A percentile compares a stretch with the other conserved stretches of the same genome.
These are phyloP conservation scores for Kwoniella europaea DNA, from an alignment of 768 basidiomycete genomes.

Conservation along the genomic window DNA sequence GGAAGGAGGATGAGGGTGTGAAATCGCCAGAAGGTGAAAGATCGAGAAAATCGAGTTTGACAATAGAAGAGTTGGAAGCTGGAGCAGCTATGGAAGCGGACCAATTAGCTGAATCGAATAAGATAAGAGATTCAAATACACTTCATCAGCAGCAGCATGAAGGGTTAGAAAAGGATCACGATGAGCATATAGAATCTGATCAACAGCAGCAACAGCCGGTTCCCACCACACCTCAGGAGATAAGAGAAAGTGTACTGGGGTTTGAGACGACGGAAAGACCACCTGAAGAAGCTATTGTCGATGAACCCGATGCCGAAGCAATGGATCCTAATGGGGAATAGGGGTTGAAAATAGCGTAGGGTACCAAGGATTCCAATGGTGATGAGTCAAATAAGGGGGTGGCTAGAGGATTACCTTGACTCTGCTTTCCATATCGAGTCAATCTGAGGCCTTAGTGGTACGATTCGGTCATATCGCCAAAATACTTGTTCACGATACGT, in stretches of 20 bases:
- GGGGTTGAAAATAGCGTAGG: no score
- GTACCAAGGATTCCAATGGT: no score
- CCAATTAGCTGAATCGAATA: neutral
- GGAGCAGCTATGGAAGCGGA: conserved; percentile 41
- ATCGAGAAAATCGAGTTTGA: conserved; percentile 40
- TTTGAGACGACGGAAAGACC: conserved; percentile 27
- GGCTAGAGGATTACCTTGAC: no score
- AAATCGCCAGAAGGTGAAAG: conserved; percentile 7
- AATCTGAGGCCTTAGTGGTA: no score
- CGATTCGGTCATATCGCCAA: no score
- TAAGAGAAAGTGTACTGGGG: conserved; percentile 22
- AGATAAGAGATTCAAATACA: neutral
- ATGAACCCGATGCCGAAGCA: conserved; percentile 25
- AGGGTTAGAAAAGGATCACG: neutral
- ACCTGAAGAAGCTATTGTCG: conserved; percentile 30
- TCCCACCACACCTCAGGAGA: neutral
- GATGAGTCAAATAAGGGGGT: no score
- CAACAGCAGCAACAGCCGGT: no score
- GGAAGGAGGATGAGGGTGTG: neutral
- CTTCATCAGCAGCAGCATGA: conserved; percentile 8
- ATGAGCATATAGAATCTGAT: conserved; percentile 10
- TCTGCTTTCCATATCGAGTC: no score
- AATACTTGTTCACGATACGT: no score
- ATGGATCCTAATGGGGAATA: conserved; percentile 19
- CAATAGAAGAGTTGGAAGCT: conserved; percentile 45